phyloP scores from a whole-genome alignment of 306 rosid species.

The Acacia acuminata region DNA sequence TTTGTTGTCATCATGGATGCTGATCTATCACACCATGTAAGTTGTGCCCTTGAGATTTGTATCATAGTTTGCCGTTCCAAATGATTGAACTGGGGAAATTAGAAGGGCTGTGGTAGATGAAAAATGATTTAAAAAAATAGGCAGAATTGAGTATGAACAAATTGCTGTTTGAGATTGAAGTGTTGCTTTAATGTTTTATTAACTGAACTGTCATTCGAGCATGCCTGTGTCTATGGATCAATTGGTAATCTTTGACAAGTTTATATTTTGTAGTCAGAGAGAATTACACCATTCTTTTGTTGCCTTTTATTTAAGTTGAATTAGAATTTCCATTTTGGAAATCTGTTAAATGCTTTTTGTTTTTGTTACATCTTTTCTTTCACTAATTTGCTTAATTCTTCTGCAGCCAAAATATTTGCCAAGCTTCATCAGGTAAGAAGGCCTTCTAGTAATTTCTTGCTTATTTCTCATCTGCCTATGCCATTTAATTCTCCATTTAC shows the following conservation, averaged over 20 bases:
- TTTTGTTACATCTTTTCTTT: conserved; percentile 18
- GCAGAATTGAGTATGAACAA: not conserved
- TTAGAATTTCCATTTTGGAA: not conserved
- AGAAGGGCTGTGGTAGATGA: not conserved
- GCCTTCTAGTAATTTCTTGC: conserved; percentile 8
- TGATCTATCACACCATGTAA: conserved; percentile 91
- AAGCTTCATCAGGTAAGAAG: conserved; percentile 71
- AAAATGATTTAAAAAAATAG: not conserved
- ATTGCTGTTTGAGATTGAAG: not conserved
- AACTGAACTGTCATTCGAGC: not conserved
- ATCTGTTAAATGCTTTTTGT: not conserved
- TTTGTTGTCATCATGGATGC: conserved; percentile 97
- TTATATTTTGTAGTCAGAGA: not conserved
- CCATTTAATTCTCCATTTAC: conserved; percentile 2
- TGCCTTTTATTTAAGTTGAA: not conserved
- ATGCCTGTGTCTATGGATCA: not conserved
- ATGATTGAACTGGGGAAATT: not conserved
- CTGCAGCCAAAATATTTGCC: conserved; percentile 95
- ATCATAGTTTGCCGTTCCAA: conserved; percentile 24
- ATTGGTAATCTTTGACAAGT: not conserved
- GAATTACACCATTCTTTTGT: not conserved
- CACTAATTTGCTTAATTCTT: conserved; percentile 34
- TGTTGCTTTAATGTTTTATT: not conserved
- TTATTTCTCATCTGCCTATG: conserved; percentile 7
- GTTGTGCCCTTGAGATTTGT: conserved; percentile 27